Evolutionary conservation across 2,329 filamentous ascomycete species (phyloP), one percentile per base, ranked within the genome.

Genomic region (Exophiala phaeomuriformis): DNA sequence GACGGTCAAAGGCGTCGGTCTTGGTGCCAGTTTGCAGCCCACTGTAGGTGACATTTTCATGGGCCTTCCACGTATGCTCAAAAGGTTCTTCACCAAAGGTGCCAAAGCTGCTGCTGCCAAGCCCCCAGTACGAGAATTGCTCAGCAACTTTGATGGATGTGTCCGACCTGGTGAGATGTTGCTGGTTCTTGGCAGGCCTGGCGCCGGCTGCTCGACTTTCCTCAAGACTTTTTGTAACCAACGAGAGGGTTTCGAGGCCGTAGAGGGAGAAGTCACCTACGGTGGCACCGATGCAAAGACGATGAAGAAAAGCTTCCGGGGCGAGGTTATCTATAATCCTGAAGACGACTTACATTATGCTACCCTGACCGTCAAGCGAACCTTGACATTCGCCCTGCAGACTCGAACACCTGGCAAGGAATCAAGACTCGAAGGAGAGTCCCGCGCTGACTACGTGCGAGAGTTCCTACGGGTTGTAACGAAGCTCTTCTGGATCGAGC

Each of bases 261-360:
- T 86, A 2, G 66, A 74, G 0, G 84, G 83, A 0, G 71, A 73
- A 44, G 73, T 77, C 28, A 68, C 65, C 5, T 78, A 84, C 61
- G 79, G 79, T n/a, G 77, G 78, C 6, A 79, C 78, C 0, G 70
- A 76, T 60, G 72, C 78, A 0, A 64, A 72, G 5, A 71, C 69
- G 9, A 78, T 80, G 75, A 67, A 64, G 2, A 75, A 78, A 57
- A 74, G 71, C 6, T 76, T 72, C 58, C 66, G 71, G 28, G 73
- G 72, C 9, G 71, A 75, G 62, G 68, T 72, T 42, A 74, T 88
- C 8, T 90, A 91, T 66, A 89, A 88, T 61, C 83, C 88, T 9
- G 87, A 91, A 69, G 81, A 84, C 30, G 85, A 89, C 65, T 76
- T 84, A 30, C 86, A 90, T 65, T 90, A 89, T 59, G 83, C 86